phyloP scores from a whole-genome alignment of 2,329 filamentous ascomycete species.

The Lojkania enalia region DNA sequence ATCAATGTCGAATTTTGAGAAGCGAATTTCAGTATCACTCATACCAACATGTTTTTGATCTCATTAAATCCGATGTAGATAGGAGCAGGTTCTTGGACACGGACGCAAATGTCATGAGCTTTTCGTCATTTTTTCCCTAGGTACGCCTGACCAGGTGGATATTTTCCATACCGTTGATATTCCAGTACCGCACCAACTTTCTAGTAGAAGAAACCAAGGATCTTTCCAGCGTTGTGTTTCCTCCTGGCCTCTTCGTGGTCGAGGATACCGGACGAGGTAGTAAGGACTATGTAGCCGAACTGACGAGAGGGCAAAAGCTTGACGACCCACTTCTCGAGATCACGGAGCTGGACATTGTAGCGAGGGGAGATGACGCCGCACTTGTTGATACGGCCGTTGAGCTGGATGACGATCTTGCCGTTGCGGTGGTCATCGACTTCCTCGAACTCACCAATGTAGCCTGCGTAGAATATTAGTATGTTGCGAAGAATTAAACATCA shows the following conservation, averaged over 20 bases:
- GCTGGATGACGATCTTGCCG: conserved; percentile 99
- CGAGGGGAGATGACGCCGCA: conserved; percentile 98
- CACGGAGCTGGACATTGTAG: conserved; percentile 97
- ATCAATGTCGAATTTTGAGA: too few species aligned
- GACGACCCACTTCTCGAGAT: conserved; percentile 99
- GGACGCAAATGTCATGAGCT: too few species aligned
- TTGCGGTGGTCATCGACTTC: conserved; percentile 99
- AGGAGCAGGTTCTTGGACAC: too few species aligned
- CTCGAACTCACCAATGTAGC: conserved; percentile 99
- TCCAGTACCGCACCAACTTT: conserved; percentile 5
- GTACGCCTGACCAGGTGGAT: too few species aligned
- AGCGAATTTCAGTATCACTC: too few species aligned
- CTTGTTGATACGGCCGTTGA: conserved; percentile 99
- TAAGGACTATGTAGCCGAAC: conserved; percentile 99
- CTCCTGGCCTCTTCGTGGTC: conserved; percentile 99
- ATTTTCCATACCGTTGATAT: too few species aligned
- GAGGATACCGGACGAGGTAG: conserved; percentile 99
- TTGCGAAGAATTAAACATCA: conserved; percentile 95
- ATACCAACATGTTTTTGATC: too few species aligned
- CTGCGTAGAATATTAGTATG: conserved; percentile 71
- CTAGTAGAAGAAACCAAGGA: conserved; percentile 99
- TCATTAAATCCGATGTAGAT: too few species aligned
- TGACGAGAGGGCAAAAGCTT: conserved; percentile 99
- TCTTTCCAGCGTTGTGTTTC: conserved; percentile 99
- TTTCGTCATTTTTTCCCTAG: too few species aligned